Base-by-base conservation (phyloP, 306 rosid species). In the Hippophae tibetana region DNA sequence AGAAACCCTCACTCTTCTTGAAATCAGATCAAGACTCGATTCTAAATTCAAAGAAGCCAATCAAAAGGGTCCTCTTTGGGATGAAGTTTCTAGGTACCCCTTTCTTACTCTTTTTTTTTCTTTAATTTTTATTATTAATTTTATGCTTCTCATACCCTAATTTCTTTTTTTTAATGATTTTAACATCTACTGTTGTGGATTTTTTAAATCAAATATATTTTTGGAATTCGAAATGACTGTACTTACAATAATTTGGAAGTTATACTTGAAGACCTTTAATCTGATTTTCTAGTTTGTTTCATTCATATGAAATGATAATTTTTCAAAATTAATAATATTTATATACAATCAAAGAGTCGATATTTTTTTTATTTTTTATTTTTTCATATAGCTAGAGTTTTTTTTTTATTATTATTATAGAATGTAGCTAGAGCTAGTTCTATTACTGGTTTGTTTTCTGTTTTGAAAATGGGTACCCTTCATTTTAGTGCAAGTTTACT, bases 41-140 rank as follows among this genome's bases (percentile, higher is more conserved):
- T 71, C 81, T 64, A 86, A 89, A 76, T 93, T 93, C 76, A 93
- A 89, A 74, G 97, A 93, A 62, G 97, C 97, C 42, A 93, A 82
- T 72, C 97, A 93, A 44, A 93, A 93, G 58, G 99, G 97, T 5
- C 99, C 99, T 47, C 82, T 93, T 3, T 93, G 99, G 99, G 97
- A 86, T 67, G 97, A 93, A 59, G 90, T 93, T 56, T 93, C 99
- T 47, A 89, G 99, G 99, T 93, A 79, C 38, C 5, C 38, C 5
- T 66, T 6, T 38, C 6, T 11, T 43, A n/a, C 42, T 8, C 9
- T 18, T 6, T 50, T 13, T 58, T 27, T 2, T 23, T 43, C 57
- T 42, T 55, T 3, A 46, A 10, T 26, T 47, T 27, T 9, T n/a
- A 31, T 11, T 23, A 43, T 42, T 7, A 8, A 43, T 10, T 14